A percentile compares a stretch with the other conserved stretches of the same genome.
phyloP scores from a whole-genome alignment of 1,139 yeast genomes.

The Meyerozyma sp. region DNA sequence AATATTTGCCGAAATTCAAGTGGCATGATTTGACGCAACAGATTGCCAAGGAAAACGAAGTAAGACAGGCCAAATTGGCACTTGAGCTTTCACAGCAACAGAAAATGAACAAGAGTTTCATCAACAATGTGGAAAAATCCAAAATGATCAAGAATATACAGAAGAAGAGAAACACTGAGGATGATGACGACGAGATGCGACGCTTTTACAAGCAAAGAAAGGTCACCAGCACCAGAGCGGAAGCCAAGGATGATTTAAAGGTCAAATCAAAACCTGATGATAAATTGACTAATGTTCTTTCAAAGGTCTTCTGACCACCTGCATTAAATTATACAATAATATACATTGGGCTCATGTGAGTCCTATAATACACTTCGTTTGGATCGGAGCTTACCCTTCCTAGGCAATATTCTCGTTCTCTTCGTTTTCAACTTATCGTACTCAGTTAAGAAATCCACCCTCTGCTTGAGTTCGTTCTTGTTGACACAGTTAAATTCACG shows the following conservation, averaged over 20 bases:
- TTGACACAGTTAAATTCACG: slow-evolving; percentile 6
- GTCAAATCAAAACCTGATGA: slow-evolving; percentile 35
- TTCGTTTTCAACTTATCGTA: not conserved
- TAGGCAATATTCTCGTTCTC: not conserved
- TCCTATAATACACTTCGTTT: not conserved
- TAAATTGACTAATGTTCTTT: slow-evolving; percentile 43
- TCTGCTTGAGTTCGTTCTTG: slow-evolving; percentile 8
- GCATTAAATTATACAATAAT: slow-evolving; percentile 1
- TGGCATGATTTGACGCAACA: slow-evolving; percentile 95
- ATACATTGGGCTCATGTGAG: not conserved
- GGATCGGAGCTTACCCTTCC: not conserved
- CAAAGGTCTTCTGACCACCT: slow-evolving; percentile 19
- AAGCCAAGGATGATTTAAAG: slow-evolving; percentile 48
- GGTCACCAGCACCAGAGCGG: slow-evolving; percentile 61
- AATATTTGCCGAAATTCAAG: slow-evolving; percentile 85
- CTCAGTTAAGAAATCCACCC: slow-evolving; percentile 7
- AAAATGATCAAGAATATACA: slow-evolving; percentile 72
- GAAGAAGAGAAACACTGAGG: slow-evolving; percentile 32
- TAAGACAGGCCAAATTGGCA: slow-evolving; percentile 80
- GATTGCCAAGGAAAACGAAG: slow-evolving; percentile 84
- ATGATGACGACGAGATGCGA: slow-evolving; percentile 29
- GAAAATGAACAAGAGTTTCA: slow-evolving; percentile 76
- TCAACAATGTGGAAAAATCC: slow-evolving; percentile 79
- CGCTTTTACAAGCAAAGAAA: slow-evolving; percentile 60
- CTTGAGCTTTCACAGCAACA: slow-evolving; percentile 88